Percentiles rank a stretch among this genome's conserved stretches.
These are phyloP conservation scores for Schoenoplectus triqueter DNA, from an alignment of 202 grass and related monocot genomes.

Conservation along the genomic window DNA sequence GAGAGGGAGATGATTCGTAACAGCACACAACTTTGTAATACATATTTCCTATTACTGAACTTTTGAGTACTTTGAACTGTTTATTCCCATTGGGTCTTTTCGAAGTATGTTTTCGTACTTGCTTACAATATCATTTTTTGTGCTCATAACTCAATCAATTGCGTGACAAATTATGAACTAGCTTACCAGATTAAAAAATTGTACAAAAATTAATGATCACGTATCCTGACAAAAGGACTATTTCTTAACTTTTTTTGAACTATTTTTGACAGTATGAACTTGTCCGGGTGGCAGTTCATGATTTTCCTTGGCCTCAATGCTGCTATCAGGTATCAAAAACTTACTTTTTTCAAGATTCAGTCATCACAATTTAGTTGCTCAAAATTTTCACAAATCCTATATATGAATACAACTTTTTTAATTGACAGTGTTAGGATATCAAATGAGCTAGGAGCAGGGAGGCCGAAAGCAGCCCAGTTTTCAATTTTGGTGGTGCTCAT, in stretches of 20 bases:
- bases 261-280: constrained; percentile 51
- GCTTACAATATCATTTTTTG: neutral
- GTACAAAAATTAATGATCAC: neutral
- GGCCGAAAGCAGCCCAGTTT: constrained; percentile 62
- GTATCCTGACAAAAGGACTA: neutral
- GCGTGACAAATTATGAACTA: neutral
- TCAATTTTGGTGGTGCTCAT: constrained; percentile 65
- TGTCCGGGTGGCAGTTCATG: constrained; percentile 79
- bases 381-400: neutral
- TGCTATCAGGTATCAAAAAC: constrained; percentile 55
- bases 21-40: neutral
- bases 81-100: neutral
- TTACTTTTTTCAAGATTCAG: neutral
- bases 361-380: neutral
- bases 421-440: constrained; percentile 65
- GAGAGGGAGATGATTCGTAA: too few relatives aligned
- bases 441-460: constrained; percentile 78
- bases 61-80: neutral
- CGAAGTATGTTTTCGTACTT: too few relatives aligned
- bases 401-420: neutral
- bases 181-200: neutral
- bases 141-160: neutral
- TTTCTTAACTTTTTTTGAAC: neutral
- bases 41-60: neutral
- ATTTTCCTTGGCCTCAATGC: constrained; percentile 85